Conservation (phyloP, 2,329 filamentous ascomycete genomes). For the Phialophora tarda region DNA sequence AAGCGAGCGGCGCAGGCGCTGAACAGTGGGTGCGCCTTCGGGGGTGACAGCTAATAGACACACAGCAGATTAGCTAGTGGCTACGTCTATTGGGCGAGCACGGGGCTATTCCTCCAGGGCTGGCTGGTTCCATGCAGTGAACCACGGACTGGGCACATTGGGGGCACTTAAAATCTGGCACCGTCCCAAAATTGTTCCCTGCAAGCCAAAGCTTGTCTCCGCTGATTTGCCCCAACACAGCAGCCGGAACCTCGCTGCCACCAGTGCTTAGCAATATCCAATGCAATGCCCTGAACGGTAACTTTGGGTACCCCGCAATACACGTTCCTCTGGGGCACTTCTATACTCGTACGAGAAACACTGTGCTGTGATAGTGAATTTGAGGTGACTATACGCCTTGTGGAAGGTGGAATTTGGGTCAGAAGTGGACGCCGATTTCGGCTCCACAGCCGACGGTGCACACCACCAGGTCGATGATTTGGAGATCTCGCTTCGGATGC, state of each 20-base stretch:
- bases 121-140: constrained; percentile 2
- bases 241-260: constrained; percentile 8
- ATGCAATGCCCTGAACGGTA: constrained; percentile 1
- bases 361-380: background rate
- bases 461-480: background rate
- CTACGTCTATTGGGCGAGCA: constrained; percentile 3
- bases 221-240: constrained; percentile 14
- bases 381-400: background rate
- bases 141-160: constrained; percentile 12
- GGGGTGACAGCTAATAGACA: constrained; percentile 2
- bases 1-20: constrained; percentile 11
- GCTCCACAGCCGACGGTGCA: background rate
- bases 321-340: background rate
- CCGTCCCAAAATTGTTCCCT: background rate
- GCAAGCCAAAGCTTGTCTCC: constrained; percentile 17
- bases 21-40: constrained; percentile 1
- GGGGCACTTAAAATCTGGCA: background rate
- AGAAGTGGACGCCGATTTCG: background rate
- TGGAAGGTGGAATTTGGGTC: background rate
- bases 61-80: background rate
- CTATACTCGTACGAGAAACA: background rate
- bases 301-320: constrained; percentile 2
- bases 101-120: constrained; percentile 5
- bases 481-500: constrained; percentile 3
- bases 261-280: constrained; percentile 17